These are phyloP conservation scores for Lepidium didymum DNA, from an alignment of 345 rosid genomes.

Conservation along the genomic window DNA sequence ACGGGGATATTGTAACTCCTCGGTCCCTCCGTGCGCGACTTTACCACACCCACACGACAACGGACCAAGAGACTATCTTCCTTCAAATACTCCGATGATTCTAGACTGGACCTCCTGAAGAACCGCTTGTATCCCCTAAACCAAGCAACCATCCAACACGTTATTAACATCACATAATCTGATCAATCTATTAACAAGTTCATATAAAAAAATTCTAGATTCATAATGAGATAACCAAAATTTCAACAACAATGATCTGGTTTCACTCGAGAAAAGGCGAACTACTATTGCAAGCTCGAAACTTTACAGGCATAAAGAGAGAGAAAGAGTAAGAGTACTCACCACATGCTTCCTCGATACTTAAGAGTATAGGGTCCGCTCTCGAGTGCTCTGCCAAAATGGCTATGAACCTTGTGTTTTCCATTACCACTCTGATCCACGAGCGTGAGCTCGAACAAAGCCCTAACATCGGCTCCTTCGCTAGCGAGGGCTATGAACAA, in stretches of 20 bases:
- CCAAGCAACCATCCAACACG: slow-evolving; percentile 13
- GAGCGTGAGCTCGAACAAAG: slow-evolving; percentile 65
- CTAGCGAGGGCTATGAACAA: slow-evolving; percentile 67
- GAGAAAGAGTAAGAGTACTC: slow-evolving; percentile 15
- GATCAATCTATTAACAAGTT: background rate
- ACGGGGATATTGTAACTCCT: slow-evolving; percentile 44
- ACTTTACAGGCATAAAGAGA: background rate
- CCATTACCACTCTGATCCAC: slow-evolving; percentile 70
- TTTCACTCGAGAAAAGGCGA: background rate
- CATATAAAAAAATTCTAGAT: background rate
- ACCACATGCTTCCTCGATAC: slow-evolving; percentile 87
- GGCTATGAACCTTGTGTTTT: slow-evolving; percentile 63
- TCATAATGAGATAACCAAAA: background rate
- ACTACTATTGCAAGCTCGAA: background rate
- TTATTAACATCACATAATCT: background rate
- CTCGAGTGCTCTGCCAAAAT: slow-evolving; percentile 69
- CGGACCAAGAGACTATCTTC: slow-evolving; percentile 57
- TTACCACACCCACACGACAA: slow-evolving; percentile 80
- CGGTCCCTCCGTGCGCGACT: slow-evolving; percentile 60
- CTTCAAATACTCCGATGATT: slow-evolving; percentile 63
- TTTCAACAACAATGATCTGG: background rate
- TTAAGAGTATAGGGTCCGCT: slow-evolving; percentile 71
- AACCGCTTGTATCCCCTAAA: slow-evolving; percentile 87
- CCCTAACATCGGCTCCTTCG: slow-evolving; percentile 68
- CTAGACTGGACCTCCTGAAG: slow-evolving; percentile 56